Evolutionary conservation across 768 basidiomycete species (phyloP).

Genomic region (Rhodotorula toruloides): DNA sequence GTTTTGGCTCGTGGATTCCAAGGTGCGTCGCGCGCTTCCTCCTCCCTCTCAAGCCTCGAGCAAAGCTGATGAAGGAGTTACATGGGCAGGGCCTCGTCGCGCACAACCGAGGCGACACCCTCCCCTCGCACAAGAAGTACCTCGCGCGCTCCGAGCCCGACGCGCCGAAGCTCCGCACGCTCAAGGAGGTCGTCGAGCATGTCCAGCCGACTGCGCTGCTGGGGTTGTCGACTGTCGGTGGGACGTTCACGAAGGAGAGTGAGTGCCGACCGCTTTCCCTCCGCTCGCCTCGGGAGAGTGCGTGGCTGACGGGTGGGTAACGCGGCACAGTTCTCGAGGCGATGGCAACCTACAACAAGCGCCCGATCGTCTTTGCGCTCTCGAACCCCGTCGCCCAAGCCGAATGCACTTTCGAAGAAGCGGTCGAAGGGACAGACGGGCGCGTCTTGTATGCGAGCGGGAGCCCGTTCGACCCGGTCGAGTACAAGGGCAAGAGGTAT

Average conservation of each 20-base stretch:
- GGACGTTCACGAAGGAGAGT: slow-evolving; percentile 64
- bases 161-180: slow-evolving; percentile 67
- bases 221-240: slow-evolving; percentile 79
- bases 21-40: not conserved
- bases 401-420: slow-evolving; percentile 73
- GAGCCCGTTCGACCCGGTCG: slow-evolving; percentile 69
- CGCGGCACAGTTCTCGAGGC: slow-evolving; percentile 58
- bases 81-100: slow-evolving; percentile 67
- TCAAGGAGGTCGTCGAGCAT: slow-evolving; percentile 70
- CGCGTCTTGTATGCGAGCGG: slow-evolving; percentile 69
- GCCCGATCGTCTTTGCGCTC: slow-evolving; percentile 87
- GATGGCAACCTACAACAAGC: slow-evolving; percentile 72
- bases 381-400: slow-evolving; percentile 61
- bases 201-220: slow-evolving; percentile 83
- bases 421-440: slow-evolving; percentile 66
- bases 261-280: not conserved
- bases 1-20: slow-evolving; percentile 63
- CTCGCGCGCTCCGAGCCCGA: slow-evolving; percentile 76
- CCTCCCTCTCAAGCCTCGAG: not conserved
- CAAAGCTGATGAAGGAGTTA: not conserved
- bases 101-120: slow-evolving; percentile 60
- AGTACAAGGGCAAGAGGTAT: slow-evolving; percentile 56
- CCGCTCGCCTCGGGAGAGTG: too few relatives aligned
- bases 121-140: slow-evolving; percentile 80
- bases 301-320: too few relatives aligned